A percentile compares a stretch with the other conserved stretches of the same genome.
These are phyloP conservation scores for Colletotrichum navitas DNA, from an alignment of 2,329 filamentous ascomycete genomes.

Conservation along the genomic window DNA sequence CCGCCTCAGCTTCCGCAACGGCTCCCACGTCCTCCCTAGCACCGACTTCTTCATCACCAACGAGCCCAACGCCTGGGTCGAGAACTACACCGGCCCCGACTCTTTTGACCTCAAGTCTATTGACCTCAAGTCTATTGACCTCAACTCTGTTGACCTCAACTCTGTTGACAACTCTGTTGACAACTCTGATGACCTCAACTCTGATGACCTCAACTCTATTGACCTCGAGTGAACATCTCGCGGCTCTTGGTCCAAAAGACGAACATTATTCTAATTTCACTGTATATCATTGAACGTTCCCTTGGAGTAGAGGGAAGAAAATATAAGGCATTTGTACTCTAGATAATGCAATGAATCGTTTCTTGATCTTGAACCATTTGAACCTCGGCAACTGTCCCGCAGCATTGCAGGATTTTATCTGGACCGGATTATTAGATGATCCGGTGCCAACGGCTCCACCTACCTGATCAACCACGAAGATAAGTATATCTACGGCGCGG, in stretches of 20 bases:
- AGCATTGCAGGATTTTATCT: too few species aligned
- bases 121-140: too few species aligned
- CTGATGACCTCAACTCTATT: too few species aligned
- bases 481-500: too few species aligned
- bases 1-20: conserved; percentile 46
- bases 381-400: background rate
- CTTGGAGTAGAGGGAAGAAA: too few species aligned
- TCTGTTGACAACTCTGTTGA: too few species aligned
- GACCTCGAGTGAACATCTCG: conserved; percentile 27
- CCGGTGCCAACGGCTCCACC: too few species aligned
- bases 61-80: conserved; percentile 47
- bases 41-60: conserved; percentile 44
- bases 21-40: conserved; percentile 47
- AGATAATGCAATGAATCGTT: background rate
- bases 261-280: background rate
- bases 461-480: too few species aligned
- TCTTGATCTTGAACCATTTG: background rate
- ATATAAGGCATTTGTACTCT: background rate
- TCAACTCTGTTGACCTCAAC: too few species aligned
- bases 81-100: conserved; percentile 49
- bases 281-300: background rate
- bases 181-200: too few species aligned
- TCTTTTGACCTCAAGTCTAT: too few species aligned
- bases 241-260: background rate
- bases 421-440: too few species aligned